Evolutionary conservation across 2,329 filamentous ascomycete genomes (phyloP), one percentile per base, ranked within the genome.

Genomic region (Ophiobolus disseminans): DNA sequence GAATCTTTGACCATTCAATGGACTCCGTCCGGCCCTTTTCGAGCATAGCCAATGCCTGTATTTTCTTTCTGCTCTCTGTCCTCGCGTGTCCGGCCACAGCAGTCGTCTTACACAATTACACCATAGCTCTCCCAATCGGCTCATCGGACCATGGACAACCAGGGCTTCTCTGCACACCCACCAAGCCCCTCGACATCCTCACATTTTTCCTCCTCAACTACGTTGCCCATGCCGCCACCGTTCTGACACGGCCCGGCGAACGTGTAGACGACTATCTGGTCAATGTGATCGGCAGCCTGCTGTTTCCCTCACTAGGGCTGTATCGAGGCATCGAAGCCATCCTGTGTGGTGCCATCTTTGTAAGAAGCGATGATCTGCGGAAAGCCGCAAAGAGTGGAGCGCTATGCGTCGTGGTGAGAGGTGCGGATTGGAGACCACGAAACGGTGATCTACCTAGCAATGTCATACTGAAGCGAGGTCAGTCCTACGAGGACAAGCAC

Each of bases 151-250:
- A 63, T 34, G 50, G 47, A 3, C 54, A 52, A 2, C 58, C 60
- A 16, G 55, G 49, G 1, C 47, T 64, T 1, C 46, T 68, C 8
- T 71, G 66, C 45, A 63, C 50, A 2, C 62, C 68, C 2, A 51
- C 63, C 0, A 53, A 55, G 45, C 64, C 62, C 50, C 47, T 48
- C 1, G 69, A 72, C 23, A 22, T 73, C 5, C 40, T 54, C 2
- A 40, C 45, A 5, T 76, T 75, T 50, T 73, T 63, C 40, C 37
- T 72, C 4, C 53, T 63, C 13, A 75, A 75, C 46, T 75, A 72
- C 38, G 38, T 72, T 2, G 62, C 73, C 0, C 73, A 75, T 34
- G 69, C 66, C 3, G 63, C 66, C 3, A 75, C 73, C 2, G 55
- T 74, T 7, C 55, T 69, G 10, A 55, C 61, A 1, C 37, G 49